Evolutionary conservation across 176 grass and related monocot species (phyloP).

Genomic region (Cymbopogon citratus): DNA sequence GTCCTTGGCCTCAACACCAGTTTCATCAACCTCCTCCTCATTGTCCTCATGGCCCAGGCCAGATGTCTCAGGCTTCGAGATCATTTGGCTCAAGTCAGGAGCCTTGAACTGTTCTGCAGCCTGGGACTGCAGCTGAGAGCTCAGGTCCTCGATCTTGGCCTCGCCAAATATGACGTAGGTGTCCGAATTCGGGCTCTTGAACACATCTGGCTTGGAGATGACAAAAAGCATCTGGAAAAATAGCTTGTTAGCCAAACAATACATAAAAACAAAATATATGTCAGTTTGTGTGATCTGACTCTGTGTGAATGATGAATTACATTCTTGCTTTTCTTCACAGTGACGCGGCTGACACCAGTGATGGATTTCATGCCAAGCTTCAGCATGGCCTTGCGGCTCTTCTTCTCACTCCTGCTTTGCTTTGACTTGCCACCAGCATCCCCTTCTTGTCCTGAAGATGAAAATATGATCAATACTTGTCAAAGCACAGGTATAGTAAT

Average conservation of each 20-base stretch:
- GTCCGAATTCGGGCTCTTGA: constrained; percentile 65
- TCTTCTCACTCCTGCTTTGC: constrained; percentile 79
- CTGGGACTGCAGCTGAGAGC: constrained; percentile 65
- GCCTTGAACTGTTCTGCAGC: constrained; percentile 71
- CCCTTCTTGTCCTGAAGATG: constrained; percentile 34
- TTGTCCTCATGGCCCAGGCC: constrained; percentile 35
- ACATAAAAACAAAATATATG: neutral
- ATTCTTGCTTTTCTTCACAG: constrained; percentile 77
- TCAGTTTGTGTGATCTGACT: neutral
- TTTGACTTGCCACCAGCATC: constrained; percentile 55
- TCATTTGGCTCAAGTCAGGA: constrained; percentile 42
- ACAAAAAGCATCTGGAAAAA: constrained; percentile 56
- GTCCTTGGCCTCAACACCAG: constrained; percentile 58
- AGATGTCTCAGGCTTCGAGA: constrained; percentile 36
- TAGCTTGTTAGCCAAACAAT: neutral
- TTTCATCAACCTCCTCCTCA: constrained; percentile 49
- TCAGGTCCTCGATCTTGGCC: constrained; percentile 69
- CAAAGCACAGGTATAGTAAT: neutral
- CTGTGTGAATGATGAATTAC: constrained; percentile 20
- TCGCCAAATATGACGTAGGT: constrained; percentile 67
- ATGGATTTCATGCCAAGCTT: constrained; percentile 78
- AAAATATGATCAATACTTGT: constrained; percentile 10
- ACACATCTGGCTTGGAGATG: constrained; percentile 72
- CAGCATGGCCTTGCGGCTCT: constrained; percentile 78
- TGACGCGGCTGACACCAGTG: constrained; percentile 52